Evolutionary conservation across 2,329 filamentous ascomycete genomes (phyloP), one percentile per base, ranked within the genome.

Genomic region (Myriosclerotinia scirpicola): DNA sequence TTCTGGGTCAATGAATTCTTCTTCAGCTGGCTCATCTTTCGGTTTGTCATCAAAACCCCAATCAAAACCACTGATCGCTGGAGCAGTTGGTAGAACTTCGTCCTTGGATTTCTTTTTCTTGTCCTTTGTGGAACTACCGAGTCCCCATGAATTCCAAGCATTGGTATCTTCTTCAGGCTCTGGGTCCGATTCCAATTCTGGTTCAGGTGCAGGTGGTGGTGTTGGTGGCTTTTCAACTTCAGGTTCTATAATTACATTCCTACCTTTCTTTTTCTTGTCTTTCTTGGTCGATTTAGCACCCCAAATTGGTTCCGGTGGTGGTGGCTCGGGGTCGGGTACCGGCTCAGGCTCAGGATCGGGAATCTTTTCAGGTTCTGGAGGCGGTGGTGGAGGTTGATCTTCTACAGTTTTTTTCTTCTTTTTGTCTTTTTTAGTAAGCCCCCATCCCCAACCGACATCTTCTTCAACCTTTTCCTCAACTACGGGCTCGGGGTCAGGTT

Each of bases 271-370:
- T 73, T 80, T 79, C 64, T 79, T 82, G 69, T 70, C 68, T 55
- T 76, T 85, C 74, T 86, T 87, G 71, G 84, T 83, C 66, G 76
- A 76, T 11, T 74, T 83, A 12, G 78, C 40, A 52, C 62, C 22
- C 65, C 60, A 34, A 4, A n/a, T 20, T 12, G 55, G 22, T 30
- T 58, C 40, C 15, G 44, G 20, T 40, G 34, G 58, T 12, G 34
- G n/a, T 61, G 68, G 68, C 70, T 46, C 72, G 7, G 68, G 67
- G 26, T 74, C 73, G 30, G 65, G 55, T 34, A 73, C 72, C 42
- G 68, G 72, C 5, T 59, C 56, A 12, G 30, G 30, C 6, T 36
- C 34, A 30, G 26, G 44, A 69, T 72, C 36, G 73, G 74, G 76
- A 34, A 34, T 34, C 30, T 34, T 34, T 54, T 74, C 73, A 67